These are phyloP conservation scores for Rhodotorula sp. DNA, from an alignment of 1,284 basidiomycete species.

Conservation along the genomic window DNA sequence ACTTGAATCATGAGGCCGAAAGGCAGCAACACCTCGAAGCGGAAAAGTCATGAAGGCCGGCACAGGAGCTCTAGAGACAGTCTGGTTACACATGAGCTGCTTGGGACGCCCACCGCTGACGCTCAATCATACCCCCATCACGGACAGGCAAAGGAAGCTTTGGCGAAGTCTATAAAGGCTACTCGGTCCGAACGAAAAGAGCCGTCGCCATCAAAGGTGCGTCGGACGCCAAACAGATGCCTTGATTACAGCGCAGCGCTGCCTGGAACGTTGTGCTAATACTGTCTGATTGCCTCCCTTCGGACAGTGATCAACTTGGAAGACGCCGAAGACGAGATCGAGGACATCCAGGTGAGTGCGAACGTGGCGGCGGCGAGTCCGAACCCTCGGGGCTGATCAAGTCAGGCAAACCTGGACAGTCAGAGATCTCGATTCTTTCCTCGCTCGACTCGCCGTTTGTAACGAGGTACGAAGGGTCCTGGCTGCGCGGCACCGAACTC, in stretches of 20 bases:
- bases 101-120: conserved; percentile 9
- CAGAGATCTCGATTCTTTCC: conserved; percentile 94
- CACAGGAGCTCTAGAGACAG: too few species aligned
- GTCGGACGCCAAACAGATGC: not conserved
- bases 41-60: too few species aligned
- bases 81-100: too few species aligned
- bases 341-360: conserved; percentile 85
- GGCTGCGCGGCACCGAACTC: conserved; percentile 59
- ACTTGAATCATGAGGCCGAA: too few species aligned
- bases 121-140: not conserved
- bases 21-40: too few species aligned
- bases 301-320: conserved; percentile 85
- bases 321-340: conserved; percentile 98
- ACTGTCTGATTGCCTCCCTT: not conserved
- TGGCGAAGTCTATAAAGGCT: conserved; percentile 96
- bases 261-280: too few species aligned
- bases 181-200: conserved; percentile 85
- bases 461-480: conserved; percentile 67
- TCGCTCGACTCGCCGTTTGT: conserved; percentile 94
- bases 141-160: conserved; percentile 81
- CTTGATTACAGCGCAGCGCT: too few species aligned
- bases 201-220: conserved; percentile 65
- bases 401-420: not conserved
- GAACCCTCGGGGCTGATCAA: not conserved
- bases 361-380: not conserved